A percentile compares a stretch with the other conserved stretches of the same genome.
phyloP scores from a whole-genome alignment of 1,284 basidiomycete species.

The Trametes versicolor region DNA sequence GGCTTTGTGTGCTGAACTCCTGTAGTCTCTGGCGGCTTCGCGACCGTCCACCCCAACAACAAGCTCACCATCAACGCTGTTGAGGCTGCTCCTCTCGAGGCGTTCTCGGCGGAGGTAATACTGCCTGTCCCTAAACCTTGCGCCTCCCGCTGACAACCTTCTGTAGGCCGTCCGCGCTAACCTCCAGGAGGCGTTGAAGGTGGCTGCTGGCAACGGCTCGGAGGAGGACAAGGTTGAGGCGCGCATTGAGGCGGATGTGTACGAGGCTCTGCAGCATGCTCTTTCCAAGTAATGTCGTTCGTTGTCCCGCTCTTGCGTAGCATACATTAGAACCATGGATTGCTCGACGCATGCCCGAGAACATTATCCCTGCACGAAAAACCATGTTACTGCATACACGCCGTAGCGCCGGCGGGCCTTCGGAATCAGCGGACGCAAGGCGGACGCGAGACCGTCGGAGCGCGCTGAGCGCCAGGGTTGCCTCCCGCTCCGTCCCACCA shows the following conservation, averaged over 20 bases:
- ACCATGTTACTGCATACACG: too few species aligned
- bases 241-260: slow-evolving; percentile 95
- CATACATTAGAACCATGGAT: slow-evolving; percentile 24
- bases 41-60: slow-evolving; percentile 98
- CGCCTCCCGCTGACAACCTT: neutral
- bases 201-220: slow-evolving; percentile 83
- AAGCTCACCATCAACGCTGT: slow-evolving; percentile 96
- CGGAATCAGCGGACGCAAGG: neutral
- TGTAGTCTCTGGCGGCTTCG: slow-evolving; percentile 96
- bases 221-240: slow-evolving; percentile 97
- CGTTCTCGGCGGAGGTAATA: slow-evolving; percentile 86
- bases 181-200: slow-evolving; percentile 90
- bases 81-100: slow-evolving; percentile 94
- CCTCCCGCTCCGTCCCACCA: slow-evolving; percentile 9
- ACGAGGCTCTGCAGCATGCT: slow-evolving; percentile 93
- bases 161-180: slow-evolving; percentile 88
- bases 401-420: neutral
- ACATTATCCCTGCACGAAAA: neutral
- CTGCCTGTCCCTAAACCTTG: neutral
- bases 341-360: slow-evolving; percentile 6
- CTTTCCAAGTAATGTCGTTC: slow-evolving; percentile 62
- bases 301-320: slow-evolving; percentile 23
- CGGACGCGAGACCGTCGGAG: neutral
- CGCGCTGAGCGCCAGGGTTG: slow-evolving; percentile 4
- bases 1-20: neutral